Conservation (phyloP, 2,329 filamentous ascomycete genomes). For the Aspergillus texensis region DNA sequence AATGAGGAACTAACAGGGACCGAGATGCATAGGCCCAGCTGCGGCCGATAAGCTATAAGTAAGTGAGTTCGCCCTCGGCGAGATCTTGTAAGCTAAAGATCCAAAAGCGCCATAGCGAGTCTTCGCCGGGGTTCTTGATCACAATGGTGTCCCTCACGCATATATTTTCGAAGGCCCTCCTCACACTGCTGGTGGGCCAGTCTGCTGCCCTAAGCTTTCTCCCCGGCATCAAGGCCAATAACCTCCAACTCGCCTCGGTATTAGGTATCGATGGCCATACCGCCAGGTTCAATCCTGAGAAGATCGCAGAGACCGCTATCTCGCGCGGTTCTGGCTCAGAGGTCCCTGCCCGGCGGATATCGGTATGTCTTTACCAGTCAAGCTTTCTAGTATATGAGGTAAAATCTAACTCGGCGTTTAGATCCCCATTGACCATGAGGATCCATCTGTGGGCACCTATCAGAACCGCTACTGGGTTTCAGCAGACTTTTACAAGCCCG, state of each 20-base stretch:
- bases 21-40: not conserved
- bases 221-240: not conserved
- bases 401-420: constrained; percentile 2
- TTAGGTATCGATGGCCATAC: not conserved
- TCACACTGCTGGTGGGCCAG: not conserved
- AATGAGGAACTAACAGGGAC: not conserved
- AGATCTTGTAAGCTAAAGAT: not conserved
- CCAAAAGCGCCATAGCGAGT: not conserved
- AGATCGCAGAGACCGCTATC: not conserved
- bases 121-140: not conserved
- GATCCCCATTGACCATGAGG: constrained; percentile 39
- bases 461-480: constrained; percentile 60
- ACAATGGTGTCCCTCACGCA: not conserved
- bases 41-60: not conserved
- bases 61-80: not conserved
- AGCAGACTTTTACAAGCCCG: constrained; percentile 57
- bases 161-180: not conserved
- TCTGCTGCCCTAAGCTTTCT: not conserved
- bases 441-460: constrained; percentile 50
- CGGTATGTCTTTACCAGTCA: not conserved
- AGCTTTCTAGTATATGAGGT: not conserved
- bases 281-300: not conserved
- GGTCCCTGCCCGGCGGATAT: not conserved
- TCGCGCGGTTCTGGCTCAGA: not conserved
- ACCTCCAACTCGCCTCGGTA: not conserved